Conservation (phyloP, 441 rosid genomes). For the Brassica balearica region DNA sequence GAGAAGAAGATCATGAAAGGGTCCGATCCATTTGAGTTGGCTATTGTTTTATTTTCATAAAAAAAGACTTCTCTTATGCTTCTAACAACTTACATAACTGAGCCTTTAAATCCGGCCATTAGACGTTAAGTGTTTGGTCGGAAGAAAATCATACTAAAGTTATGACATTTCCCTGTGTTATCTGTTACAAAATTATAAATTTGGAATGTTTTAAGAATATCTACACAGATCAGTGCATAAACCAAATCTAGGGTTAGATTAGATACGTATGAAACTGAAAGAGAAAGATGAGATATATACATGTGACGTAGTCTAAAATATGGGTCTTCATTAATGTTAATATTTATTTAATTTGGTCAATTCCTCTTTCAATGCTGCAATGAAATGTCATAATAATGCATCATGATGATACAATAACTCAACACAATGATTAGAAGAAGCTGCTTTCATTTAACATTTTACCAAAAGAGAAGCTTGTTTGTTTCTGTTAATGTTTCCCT, state of each 20-base stretch:
- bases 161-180: background rate
- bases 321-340: conserved; percentile 14
- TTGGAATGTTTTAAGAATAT: conserved; percentile 34
- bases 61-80: background rate
- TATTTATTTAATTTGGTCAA: conserved; percentile 2
- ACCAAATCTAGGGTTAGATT: conserved; percentile 24
- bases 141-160: conserved; percentile 3
- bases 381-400: background rate
- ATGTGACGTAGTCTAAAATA: conserved; percentile 14
- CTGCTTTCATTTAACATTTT: background rate
- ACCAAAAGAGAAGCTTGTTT: background rate
- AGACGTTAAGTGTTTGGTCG: background rate
- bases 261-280: conserved; percentile 29
- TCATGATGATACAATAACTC: background rate
- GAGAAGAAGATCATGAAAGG: too few relatives aligned
- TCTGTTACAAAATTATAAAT: conserved; percentile 7
- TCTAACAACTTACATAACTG: background rate
- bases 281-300: background rate
- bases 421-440: conserved; percentile 23
- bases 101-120: background rate
- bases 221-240: conserved; percentile 32
- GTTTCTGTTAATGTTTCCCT: background rate
- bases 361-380: background rate
- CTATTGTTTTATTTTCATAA: background rate
- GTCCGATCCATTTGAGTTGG: background rate